Conservation (phyloP, 176 grass and related monocot species). For the Aegilops speltoides region DNA sequence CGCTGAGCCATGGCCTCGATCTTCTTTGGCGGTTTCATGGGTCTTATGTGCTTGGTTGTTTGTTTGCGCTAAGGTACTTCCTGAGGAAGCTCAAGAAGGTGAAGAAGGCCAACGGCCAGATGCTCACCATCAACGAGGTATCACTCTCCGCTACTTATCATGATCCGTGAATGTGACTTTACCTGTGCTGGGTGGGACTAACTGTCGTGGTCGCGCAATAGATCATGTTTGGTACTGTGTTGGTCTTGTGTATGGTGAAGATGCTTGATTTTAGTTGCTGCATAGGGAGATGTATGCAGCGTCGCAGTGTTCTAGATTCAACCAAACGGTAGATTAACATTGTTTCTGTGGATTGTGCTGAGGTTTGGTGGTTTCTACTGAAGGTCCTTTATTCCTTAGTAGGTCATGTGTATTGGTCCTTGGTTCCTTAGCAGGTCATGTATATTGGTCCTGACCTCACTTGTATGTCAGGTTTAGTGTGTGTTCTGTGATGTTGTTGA, state of each 20-base stretch:
- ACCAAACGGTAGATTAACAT: not conserved
- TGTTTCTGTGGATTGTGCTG: not conserved
- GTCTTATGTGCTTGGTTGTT: not conserved
- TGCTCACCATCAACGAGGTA: slow-evolving; percentile 90
- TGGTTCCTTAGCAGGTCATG: not conserved
- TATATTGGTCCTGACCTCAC: too few species aligned
- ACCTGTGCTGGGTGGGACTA: too few species aligned
- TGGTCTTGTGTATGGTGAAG: not conserved
- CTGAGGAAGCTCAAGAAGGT: slow-evolving; percentile 95
- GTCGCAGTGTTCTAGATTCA: not conserved
- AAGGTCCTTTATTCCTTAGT: too few species aligned
- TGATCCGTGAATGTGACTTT: not conserved
- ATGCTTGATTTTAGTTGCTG: not conserved
- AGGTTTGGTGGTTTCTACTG: too few species aligned
- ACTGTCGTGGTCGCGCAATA: not conserved
- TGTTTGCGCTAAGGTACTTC: slow-evolving; percentile 67
- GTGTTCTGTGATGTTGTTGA: not conserved
- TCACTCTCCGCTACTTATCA: not conserved
- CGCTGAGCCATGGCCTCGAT: too few species aligned
- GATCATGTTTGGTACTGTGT: not conserved
- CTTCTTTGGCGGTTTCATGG: not conserved
- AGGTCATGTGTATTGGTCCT: too few species aligned
- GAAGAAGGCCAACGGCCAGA: slow-evolving; percentile 93
- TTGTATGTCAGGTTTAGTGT: not conserved
- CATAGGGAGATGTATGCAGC: too few species aligned